Conservation (phyloP, 2,329 filamentous ascomycete species). For the Colletotrichum sp. region DNA sequence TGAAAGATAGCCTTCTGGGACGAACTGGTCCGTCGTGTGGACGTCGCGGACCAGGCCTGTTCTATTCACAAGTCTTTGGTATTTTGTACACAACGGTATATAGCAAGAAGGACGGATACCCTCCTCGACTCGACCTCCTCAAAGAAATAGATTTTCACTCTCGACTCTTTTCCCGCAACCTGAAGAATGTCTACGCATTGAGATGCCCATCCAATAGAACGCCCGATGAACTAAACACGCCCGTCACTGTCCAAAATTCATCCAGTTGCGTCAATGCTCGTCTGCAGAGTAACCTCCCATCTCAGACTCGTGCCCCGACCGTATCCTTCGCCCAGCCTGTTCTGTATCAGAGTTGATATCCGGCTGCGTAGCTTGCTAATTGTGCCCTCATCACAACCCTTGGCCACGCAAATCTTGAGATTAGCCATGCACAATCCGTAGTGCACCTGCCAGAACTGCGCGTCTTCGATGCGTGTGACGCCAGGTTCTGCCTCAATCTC, state of each 20-base stretch:
- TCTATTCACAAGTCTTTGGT: not conserved
- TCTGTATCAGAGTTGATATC: constrained; percentile 80
- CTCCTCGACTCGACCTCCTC: constrained; percentile 27
- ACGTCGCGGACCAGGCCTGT: not conserved
- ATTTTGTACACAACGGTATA: constrained; percentile 12
- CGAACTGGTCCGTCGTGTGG: not conserved
- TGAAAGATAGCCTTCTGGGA: not conserved
- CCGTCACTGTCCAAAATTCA: not conserved
- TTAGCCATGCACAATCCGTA: constrained; percentile 97
- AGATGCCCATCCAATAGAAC: not conserved
- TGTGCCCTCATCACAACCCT: constrained; percentile 71
- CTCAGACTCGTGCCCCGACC: constrained; percentile 77
- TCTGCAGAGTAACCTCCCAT: constrained; percentile 94
- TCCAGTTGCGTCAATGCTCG: constrained; percentile 48
- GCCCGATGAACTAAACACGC: not conserved
- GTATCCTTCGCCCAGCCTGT: constrained; percentile 86
- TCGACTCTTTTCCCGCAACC: not conserved
- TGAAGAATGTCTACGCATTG: not conserved
- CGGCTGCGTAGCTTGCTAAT: constrained; percentile 77
- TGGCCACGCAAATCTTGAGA: constrained; percentile 75
- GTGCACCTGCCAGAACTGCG: constrained; percentile 98
- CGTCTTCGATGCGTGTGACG: constrained; percentile 82
- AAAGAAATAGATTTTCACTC: constrained; percentile 10
- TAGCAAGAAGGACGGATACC: constrained; percentile 31
- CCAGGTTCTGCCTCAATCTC: constrained; percentile 84